A percentile compares a stretch with the other conserved stretches of the same genome.
phyloP scores from a whole-genome alignment of 176 grass and related monocot species.

The Phragmites australis region DNA sequence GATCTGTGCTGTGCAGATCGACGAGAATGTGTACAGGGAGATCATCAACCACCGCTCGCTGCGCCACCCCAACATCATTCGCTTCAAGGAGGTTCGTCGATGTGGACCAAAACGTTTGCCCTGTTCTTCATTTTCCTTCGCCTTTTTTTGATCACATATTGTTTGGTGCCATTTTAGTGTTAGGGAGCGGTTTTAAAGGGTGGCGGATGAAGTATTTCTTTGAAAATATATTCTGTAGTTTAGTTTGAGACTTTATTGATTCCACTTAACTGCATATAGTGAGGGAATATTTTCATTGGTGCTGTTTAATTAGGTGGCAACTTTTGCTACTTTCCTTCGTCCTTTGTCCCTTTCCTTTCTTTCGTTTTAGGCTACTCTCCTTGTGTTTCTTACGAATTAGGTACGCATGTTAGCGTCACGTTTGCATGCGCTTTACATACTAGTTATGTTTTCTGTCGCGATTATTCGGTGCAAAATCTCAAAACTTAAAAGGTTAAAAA shows the following conservation, averaged over 20 bases:
- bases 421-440: neutral
- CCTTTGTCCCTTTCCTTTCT: neutral
- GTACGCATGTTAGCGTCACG: slow-evolving; percentile 6
- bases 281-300: slow-evolving; percentile 39
- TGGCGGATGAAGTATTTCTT: neutral
- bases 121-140: neutral
- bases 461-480: slow-evolving; percentile 2
- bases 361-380: slow-evolving; percentile 16
- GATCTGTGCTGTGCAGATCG: slow-evolving; percentile 60
- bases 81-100: slow-evolving; percentile 81
- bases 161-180: neutral
- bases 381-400: slow-evolving; percentile 14
- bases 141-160: neutral
- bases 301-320: slow-evolving; percentile 37
- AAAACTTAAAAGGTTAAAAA: neutral
- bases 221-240: neutral
- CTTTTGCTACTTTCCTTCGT: slow-evolving; percentile 11
- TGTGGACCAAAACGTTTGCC: neutral
- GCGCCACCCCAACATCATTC: slow-evolving; percentile 94
- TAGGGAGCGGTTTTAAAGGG: neutral
- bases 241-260: slow-evolving; percentile 4
- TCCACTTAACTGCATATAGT: slow-evolving; percentile 20
- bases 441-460: neutral
- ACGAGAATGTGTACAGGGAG: slow-evolving; percentile 93
- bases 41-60: slow-evolving; percentile 96